Conservation (phyloP, 371 early-diverging fungal genomes). For the Batrachochytrium dendrobatidis region DNA sequence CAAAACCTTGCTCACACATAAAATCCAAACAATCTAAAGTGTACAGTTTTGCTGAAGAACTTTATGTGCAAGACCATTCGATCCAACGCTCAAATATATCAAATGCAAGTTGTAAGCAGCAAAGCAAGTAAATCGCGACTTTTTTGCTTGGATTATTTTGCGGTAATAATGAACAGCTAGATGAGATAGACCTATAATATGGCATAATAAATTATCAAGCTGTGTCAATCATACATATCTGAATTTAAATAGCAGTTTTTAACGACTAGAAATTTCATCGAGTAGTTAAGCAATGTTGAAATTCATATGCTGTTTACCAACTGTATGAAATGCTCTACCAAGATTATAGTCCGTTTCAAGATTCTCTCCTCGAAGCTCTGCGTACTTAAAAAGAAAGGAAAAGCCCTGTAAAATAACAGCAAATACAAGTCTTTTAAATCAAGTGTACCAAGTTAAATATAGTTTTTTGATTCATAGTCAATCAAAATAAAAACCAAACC, state of each 20-base stretch:
- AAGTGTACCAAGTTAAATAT: constrained; percentile 4
- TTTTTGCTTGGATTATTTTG: constrained; percentile 46
- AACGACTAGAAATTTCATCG: background rate
- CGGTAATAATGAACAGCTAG: constrained; percentile 79
- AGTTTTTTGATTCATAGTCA: constrained; percentile 5
- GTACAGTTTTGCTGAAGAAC: constrained; percentile 57
- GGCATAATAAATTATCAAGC: background rate
- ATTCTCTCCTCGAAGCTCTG: constrained; percentile 36
- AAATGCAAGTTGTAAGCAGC: constrained; percentile 70
- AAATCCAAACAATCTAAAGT: too few relatives aligned
- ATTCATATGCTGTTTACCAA: too few relatives aligned
- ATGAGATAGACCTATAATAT: constrained; percentile 58
- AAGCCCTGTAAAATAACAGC: constrained; percentile 40
- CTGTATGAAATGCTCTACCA: constrained; percentile 76
- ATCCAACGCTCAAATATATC: constrained; percentile 64
- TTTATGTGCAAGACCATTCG: constrained; percentile 59
- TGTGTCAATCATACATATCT: background rate
- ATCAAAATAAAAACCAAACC: constrained; percentile 12
- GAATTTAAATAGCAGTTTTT: background rate
- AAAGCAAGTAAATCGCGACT: constrained; percentile 8
- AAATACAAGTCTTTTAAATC: background rate
- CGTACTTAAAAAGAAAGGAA: constrained; percentile 62
- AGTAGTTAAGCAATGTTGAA: background rate
- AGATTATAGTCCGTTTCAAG: constrained; percentile 82
- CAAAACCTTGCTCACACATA: too few relatives aligned